Percentiles rank a stretch among this genome's conserved stretches.
Conservation (phyloP, 176 grass and related monocot genomes). For the Luzula sylvatica region DNA sequence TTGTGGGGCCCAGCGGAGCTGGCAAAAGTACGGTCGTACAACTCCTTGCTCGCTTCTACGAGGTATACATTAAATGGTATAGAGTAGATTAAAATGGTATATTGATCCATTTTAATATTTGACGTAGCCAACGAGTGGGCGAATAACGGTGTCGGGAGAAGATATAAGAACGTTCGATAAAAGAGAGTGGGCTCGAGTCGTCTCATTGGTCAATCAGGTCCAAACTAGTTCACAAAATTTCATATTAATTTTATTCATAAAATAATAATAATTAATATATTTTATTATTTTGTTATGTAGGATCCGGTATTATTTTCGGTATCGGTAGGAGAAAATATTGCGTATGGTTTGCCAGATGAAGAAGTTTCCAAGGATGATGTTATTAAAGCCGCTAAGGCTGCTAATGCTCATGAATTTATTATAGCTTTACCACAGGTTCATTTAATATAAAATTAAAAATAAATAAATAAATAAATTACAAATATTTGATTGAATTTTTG, state of each 20-base stretch:
- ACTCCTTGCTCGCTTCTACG: constrained; percentile 89
- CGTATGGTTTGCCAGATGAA: constrained; percentile 88
- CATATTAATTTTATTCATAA: not conserved
- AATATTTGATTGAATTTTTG: constrained; percentile 6
- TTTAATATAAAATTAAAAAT: too few species aligned
- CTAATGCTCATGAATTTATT: constrained; percentile 98
- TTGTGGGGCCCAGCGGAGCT: constrained; percentile 90
- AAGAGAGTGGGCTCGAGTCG: constrained; percentile 83
- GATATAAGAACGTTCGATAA: constrained; percentile 92
- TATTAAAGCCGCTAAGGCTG: constrained; percentile 94
- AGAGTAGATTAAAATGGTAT: not conserved
- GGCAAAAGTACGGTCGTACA: constrained; percentile 97
- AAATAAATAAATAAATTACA: too few species aligned
- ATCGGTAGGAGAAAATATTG: constrained; percentile 91
- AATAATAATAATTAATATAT: constrained; percentile 12
- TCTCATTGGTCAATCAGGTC: constrained; percentile 97
- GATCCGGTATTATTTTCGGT: constrained; percentile 86
- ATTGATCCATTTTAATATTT: not conserved
- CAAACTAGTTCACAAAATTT: not conserved
- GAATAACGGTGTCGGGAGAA: constrained; percentile 84
- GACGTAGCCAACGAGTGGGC: constrained; percentile 69
- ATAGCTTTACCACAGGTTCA: constrained; percentile 85
- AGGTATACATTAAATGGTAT: constrained; percentile 34
- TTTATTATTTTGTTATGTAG: constrained; percentile 26
- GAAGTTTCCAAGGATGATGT: constrained; percentile 90